These are phyloP conservation scores for Penicillium janthinellum DNA, from an alignment of 2,329 filamentous ascomycete genomes.

Conservation along the genomic window DNA sequence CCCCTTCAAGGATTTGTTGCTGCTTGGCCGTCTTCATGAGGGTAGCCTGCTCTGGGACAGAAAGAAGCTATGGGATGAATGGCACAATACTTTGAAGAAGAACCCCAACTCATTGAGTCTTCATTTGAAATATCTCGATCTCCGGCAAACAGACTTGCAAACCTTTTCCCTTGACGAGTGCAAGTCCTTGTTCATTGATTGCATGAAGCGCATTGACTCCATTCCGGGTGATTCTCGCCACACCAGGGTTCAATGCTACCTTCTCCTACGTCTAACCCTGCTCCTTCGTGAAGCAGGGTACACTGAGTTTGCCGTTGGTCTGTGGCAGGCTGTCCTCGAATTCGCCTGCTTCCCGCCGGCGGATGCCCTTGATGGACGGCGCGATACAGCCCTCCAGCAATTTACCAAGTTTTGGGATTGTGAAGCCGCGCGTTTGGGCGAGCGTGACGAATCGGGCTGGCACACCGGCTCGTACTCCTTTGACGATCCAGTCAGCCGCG, in stretches of 20 bases:
- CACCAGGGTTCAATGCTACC: conserved; percentile 59
- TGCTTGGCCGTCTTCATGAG: conserved; percentile 72
- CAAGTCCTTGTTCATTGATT: conserved; percentile 61
- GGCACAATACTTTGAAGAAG: conserved; percentile 62
- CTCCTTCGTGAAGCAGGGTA: conserved; percentile 79
- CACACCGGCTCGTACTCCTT: conserved; percentile 23
- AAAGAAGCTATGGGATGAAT: conserved; percentile 63
- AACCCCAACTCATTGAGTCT: conserved; percentile 62
- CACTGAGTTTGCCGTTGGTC: conserved; percentile 71
- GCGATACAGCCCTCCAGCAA: conserved; percentile 22
- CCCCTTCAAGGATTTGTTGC: conserved; percentile 59
- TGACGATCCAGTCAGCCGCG: conserved; percentile 40
- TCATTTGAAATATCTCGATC: conserved; percentile 74
- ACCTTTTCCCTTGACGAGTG: conserved; percentile 69
- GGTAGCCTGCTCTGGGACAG: conserved; percentile 73
- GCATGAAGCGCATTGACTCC: conserved; percentile 50
- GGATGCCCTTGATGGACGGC: conserved; percentile 23
- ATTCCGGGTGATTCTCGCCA: conserved; percentile 23
- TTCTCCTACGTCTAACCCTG: conserved; percentile 72
- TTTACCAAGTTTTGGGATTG: conserved; percentile 86
- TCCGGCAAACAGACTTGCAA: conserved; percentile 66
- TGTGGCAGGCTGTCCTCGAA: conserved; percentile 84
- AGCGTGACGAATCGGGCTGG: conserved; percentile 73
- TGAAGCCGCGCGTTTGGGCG: conserved; percentile 77
- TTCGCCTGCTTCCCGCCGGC: conserved; percentile 64